Percentiles rank a stretch among this genome's conserved stretches.
phyloP scores from a whole-genome alignment of 495 filamentous ascomycete species.

The Lophiotrema nucula region DNA sequence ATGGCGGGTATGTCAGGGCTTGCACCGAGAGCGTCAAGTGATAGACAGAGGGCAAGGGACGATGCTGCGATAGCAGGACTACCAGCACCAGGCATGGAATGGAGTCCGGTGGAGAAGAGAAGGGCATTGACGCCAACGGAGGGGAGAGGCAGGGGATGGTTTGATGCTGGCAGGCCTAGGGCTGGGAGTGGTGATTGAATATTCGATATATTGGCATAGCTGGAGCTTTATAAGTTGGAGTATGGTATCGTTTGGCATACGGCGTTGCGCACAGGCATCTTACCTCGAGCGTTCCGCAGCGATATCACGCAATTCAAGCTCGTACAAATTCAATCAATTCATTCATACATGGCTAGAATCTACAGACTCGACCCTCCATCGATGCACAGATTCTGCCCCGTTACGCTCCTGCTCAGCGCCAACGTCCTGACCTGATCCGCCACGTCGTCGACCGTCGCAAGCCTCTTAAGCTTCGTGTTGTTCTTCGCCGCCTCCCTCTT shows the following conservation, averaged over 20 bases:
- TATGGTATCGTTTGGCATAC: no score
- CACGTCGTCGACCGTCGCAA: conserved; percentile 52
- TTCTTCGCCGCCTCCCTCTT: conserved; percentile 44
- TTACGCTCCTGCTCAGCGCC: conserved; percentile 38
- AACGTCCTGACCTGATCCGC: conserved; percentile 40
- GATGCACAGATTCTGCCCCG: conserved; percentile 41
- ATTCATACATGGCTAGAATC: neutral
- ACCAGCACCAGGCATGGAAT: conserved; percentile 32
- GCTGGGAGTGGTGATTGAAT: conserved; percentile 31
- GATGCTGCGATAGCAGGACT: conserved; percentile 28
- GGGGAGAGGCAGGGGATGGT: conserved; percentile 27
- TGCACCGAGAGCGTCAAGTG: no score
- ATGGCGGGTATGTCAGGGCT: conserved; percentile 19
- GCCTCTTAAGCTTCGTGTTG: conserved; percentile 51
- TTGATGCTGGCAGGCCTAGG: conserved; percentile 23
- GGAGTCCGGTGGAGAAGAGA: conserved; percentile 39
- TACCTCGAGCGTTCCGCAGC: no score
- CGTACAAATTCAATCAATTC: no score
- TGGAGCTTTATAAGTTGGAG: no score
- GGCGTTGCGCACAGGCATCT: no score
- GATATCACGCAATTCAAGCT: no score
- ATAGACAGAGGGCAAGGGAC: conserved; percentile 25
- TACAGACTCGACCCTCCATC: conserved; percentile 39
- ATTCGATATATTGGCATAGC: no score
- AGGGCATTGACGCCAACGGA: conserved; percentile 39